phyloP scores from a whole-genome alignment of 2,329 filamentous ascomycete genomes.

The Proliferodiscus dingleyae region DNA sequence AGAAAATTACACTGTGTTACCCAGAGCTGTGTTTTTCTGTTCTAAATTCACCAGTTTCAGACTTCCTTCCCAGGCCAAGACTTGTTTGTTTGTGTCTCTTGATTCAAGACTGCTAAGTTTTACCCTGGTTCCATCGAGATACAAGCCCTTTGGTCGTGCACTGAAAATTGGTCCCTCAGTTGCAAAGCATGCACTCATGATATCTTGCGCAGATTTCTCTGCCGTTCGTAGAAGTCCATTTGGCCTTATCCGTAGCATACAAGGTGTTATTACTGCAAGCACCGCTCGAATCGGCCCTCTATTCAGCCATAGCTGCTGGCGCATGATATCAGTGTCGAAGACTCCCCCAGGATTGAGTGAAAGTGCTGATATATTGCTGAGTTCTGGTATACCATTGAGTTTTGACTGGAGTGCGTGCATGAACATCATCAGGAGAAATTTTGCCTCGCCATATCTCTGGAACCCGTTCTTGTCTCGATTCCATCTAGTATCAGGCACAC shows the following conservation, averaged over 20 bases:
- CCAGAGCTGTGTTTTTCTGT: conserved; percentile 10
- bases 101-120: conserved; percentile 29
- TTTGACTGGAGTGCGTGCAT: conserved; percentile 17
- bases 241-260: conserved; percentile 22
- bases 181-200: conserved; percentile 32
- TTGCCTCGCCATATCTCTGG: conserved; percentile 9
- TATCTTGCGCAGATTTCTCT: conserved; percentile 34
- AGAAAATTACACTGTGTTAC: conserved; percentile 9
- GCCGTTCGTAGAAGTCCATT: conserved; percentile 32
- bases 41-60: conserved; percentile 20
- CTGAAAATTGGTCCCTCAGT: conserved; percentile 21
- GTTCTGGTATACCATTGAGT: conserved; percentile 13
- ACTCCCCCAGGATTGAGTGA: conserved; percentile 38
- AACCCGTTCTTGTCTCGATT: conserved; percentile 18
- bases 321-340: conserved; percentile 27
- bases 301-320: conserved; percentile 16
- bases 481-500: no score
- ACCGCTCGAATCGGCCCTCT: conserved; percentile 20
- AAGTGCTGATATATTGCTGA: conserved; percentile 35
- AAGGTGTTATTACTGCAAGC: conserved; percentile 19
- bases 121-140: conserved; percentile 34
- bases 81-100: conserved; percentile 31
- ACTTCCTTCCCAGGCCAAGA: conserved; percentile 31
- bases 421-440: conserved; percentile 7
- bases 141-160: conserved; percentile 23